These are phyloP conservation scores for Populus alba DNA, from an alignment of 345 rosid genomes.

Conservation along the genomic window DNA sequence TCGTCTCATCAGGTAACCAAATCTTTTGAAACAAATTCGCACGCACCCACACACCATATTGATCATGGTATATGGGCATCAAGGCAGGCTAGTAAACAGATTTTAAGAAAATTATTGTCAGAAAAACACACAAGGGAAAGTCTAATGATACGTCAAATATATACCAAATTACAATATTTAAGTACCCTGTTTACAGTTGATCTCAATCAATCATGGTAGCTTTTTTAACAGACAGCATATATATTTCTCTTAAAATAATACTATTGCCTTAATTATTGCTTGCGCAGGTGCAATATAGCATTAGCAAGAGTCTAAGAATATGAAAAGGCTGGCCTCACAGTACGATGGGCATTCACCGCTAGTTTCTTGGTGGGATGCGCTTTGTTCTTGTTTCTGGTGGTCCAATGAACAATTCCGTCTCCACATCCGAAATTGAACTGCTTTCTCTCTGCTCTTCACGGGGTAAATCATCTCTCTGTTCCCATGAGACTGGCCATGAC, in stretches of 20 bases:
- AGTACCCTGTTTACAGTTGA: background rate
- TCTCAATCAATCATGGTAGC: background rate
- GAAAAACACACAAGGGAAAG: background rate
- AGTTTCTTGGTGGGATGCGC: constrained; percentile 12
- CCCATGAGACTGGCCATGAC: background rate
- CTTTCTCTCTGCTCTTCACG: constrained; percentile 28
- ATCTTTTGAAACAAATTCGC: background rate
- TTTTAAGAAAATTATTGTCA: background rate
- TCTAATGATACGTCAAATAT: background rate
- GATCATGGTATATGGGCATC: background rate
- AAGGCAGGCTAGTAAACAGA: background rate
- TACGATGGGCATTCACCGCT: background rate
- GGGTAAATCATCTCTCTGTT: background rate
- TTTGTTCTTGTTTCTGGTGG: constrained; percentile 55
- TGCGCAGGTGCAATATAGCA: background rate
- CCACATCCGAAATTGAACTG: constrained; percentile 67
- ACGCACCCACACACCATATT: background rate
- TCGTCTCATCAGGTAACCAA: background rate
- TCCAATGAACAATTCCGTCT: constrained; percentile 83
- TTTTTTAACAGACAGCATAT: background rate
- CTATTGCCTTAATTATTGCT: background rate
- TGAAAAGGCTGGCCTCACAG: background rate
- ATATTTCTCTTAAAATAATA: background rate
- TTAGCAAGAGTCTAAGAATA: background rate
- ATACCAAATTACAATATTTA: background rate